Base-by-base conservation (phyloP, 805 yeast genomes). In the Metschnikowia dekortorum region DNA sequence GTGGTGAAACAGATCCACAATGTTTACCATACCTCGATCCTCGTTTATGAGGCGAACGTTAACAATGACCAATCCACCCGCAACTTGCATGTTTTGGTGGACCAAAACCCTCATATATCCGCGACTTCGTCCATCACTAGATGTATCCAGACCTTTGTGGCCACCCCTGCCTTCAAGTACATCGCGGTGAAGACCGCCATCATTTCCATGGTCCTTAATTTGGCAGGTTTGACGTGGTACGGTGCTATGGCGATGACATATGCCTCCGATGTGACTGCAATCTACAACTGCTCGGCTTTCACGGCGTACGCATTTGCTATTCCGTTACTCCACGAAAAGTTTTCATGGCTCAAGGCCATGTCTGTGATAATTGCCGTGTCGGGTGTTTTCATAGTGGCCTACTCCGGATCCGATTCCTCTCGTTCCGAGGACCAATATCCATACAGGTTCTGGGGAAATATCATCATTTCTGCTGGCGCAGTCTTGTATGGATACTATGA, bases 271-370 rank as follows among this genome's bases (percentile, higher is more conserved):
- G 85, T 89, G 35, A 89, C 96, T 2, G 96, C 96, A 3, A 89
- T 89, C 53, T 89, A 89, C 69, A 89, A 89, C 69, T 88, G 94
- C 63, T 84, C 92, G 13, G 95, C 96, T 0, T 89, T 89, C 64
- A 85, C 91, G 4, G 96, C 96, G 0, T 84, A 89, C 61, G 79
- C 87, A 13, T 89, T 89, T 67, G 89, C 95, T 3, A 83, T 89
- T 29, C 87, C 90, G 1, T 66, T 89, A 18, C 71, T 89, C 46
- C 70, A 79, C 33, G 96, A 89, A 60, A 70, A 67, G 44, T 81
- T 88, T 59, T 79, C 84, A 3, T 73, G 80, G 73, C 60, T 79
- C 46, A 89, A 89, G 65, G 74, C 81, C 8, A 60, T 73, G 30
- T 80, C 90, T n/a, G 96, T 89, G 14, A 55, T 81, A 1, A 71